Evolutionary conservation across 331 rosid genomes (phyloP), one percentile per base, ranked within the genome.

Genomic region (Quercus tomentella): DNA sequence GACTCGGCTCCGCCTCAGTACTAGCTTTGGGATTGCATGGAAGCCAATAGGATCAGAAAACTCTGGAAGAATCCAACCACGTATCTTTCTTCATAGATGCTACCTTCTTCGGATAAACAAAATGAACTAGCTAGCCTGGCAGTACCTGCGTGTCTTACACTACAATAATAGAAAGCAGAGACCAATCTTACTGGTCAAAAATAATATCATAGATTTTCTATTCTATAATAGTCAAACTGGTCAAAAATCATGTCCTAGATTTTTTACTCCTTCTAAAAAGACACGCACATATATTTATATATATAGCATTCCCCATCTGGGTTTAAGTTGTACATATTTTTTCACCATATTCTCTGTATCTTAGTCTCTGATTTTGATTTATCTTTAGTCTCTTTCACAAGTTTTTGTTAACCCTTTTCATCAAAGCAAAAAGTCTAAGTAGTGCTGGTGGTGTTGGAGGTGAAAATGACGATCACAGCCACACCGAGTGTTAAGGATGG

Each of bases 391-490:
- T 30, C 70, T 30, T 65, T 31, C 22, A 9, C n/a, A 28, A 30
- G 41, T 63, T 63, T 17, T 20, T 2, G 5, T 12, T 49, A 11
- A 16, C 14, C 6, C 45, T 16, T 16, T 9, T 17, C 1, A 17
- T 17, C 21, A 17, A 65, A 65, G 23, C 51, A 20, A 67, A 8
- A 14, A 49, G 4, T 41, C 49, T 33, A 4, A 17, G n/a, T 22
- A 33, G 72, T 31, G 72, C 6, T 20, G 18, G 72, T 67, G 72
- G 35, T 35, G 23, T 35, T 67, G 52, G 72, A n/a, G 23, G 16
- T 7, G 7, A 84, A 82, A 28, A 91, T 89, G 97, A 82, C 87
- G 4, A 82, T 87, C 77, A 77, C 84, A 26, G 84, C 80, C 51
- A 51, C 26, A 37, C 97, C 96, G 21, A 74, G 37, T 28, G 54